These are phyloP conservation scores for Coprinellus micaceus DNA, from an alignment of 768 basidiomycete genomes.

Conservation along the genomic window DNA sequence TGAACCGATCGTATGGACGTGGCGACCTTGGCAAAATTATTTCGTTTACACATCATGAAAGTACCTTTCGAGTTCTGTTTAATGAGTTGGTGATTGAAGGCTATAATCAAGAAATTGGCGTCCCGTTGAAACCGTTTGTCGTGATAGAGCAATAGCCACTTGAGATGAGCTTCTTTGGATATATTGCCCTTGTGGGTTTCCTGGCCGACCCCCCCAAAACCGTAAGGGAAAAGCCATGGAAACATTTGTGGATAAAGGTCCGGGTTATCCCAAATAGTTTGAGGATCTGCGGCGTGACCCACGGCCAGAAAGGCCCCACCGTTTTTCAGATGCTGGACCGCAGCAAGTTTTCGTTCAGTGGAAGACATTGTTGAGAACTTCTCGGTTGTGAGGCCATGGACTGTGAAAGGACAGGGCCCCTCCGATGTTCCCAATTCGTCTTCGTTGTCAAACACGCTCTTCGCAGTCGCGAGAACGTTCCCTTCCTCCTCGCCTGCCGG, in stretches of 20 bases:
- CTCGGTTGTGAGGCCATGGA: slow-evolving; percentile 31
- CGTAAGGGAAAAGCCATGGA: slow-evolving; percentile 38
- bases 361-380: too few relatives aligned
- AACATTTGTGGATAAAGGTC: slow-evolving; percentile 34
- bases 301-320: neutral
- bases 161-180: too few relatives aligned
- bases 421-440: slow-evolving; percentile 19
- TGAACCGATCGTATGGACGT: slow-evolving; percentile 20
- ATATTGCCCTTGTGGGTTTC: neutral
- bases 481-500: neutral
- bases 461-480: slow-evolving; percentile 5
- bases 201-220: slow-evolving; percentile 26
- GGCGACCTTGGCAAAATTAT: slow-evolving; percentile 23
- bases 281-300: neutral
- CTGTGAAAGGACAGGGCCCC: slow-evolving; percentile 33
- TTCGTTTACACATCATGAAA: slow-evolving; percentile 23
- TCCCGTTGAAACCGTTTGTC: slow-evolving; percentile 38
- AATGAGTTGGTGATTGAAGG: slow-evolving; percentile 39
- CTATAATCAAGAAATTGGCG: slow-evolving; percentile 32
- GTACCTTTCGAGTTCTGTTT: slow-evolving; percentile 22
- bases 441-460: slow-evolving; percentile 12
- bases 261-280: slow-evolving; percentile 26
- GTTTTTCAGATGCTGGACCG: too few relatives aligned
- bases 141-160: too few relatives aligned
- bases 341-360: too few relatives aligned